Percentiles rank a stretch among this genome's conserved stretches.
phyloP scores from a whole-genome alignment of 2,329 filamentous ascomycete species.

The Cladophialophora yegresii region DNA sequence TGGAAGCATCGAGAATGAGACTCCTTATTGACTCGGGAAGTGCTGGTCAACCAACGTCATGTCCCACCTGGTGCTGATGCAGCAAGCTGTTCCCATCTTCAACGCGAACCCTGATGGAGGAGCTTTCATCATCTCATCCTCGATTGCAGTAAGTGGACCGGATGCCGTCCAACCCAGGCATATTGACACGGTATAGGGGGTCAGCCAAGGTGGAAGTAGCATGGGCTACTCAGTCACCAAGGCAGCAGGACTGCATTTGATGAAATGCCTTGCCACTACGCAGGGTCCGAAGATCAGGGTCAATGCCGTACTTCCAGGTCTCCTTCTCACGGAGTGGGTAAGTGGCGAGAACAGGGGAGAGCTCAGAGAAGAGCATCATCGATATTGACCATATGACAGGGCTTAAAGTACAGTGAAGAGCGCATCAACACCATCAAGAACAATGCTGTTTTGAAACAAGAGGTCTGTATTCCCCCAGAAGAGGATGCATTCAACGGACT shows the following conservation, averaged over 20 bases:
- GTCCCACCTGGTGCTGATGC: conserved; percentile 56
- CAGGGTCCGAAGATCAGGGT: conserved; percentile 65
- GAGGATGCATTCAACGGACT: conserved; percentile 1
- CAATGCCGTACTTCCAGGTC: conserved; percentile 66
- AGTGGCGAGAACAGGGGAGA: background rate
- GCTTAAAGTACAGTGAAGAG: conserved; percentile 60
- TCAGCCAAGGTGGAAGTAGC: conserved; percentile 63
- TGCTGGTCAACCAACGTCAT: conserved; percentile 67
- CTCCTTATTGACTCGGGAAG: conserved; percentile 37
- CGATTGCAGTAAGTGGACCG: conserved; percentile 54
- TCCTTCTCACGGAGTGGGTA: conserved; percentile 68
- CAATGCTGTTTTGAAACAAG: conserved; percentile 62
- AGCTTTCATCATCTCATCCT: conserved; percentile 64
- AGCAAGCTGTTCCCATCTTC: conserved; percentile 61
- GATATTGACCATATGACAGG: conserved; percentile 44
- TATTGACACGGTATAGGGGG: conserved; percentile 46
- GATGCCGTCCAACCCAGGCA: conserved; percentile 8
- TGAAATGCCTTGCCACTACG: conserved; percentile 64
- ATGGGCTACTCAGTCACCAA: conserved; percentile 78
- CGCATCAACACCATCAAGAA: conserved; percentile 57
- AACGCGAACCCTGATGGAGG: conserved; percentile 64
- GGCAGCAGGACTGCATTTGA: conserved; percentile 69
- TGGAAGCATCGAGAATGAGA: conserved; percentile 15
- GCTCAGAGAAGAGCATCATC: background rate
- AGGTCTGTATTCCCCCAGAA: conserved; percentile 45